phyloP scores from a whole-genome alignment of 371 early-diverging fungal species.

The Nematocida displodere region DNA sequence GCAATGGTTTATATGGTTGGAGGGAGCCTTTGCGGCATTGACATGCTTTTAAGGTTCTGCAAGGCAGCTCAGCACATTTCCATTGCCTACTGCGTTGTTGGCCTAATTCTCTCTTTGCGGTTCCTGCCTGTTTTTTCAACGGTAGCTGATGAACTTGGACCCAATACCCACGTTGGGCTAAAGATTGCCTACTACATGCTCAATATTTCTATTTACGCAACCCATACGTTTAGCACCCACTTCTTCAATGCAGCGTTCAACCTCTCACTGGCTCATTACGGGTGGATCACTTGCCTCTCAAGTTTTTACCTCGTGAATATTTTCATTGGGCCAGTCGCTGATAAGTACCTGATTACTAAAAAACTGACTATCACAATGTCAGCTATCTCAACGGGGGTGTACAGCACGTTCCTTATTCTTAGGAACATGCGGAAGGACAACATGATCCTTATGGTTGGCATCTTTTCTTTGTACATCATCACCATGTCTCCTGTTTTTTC shows the following conservation, averaged over 20 bases:
- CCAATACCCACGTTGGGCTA: slow-evolving; percentile 29
- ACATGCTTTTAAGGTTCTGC: neutral
- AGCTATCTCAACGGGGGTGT: slow-evolving; percentile 10
- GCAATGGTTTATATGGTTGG: neutral
- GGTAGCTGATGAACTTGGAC: slow-evolving; percentile 38
- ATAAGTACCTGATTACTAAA: slow-evolving; percentile 23
- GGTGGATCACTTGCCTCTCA: slow-evolving; percentile 27
- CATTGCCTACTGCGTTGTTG: slow-evolving; percentile 1
- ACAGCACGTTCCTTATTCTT: slow-evolving; percentile 13
- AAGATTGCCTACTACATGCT: slow-evolving; percentile 32
- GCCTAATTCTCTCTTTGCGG: slow-evolving; percentile 16
- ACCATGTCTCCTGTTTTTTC: slow-evolving; percentile 41
- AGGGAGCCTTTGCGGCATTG: neutral
- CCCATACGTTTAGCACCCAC: slow-evolving; percentile 29
- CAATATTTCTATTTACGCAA: slow-evolving; percentile 42
- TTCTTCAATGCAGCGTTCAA: slow-evolving; percentile 27
- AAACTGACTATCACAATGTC: slow-evolving; percentile 10
- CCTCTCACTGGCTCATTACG: slow-evolving; percentile 18
- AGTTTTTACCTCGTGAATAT: slow-evolving; percentile 30
- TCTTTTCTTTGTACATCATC: slow-evolving; percentile 21
- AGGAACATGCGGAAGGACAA: neutral
- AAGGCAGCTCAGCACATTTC: slow-evolving; percentile 17
- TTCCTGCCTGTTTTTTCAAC: slow-evolving; percentile 15
- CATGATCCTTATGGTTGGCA: neutral
- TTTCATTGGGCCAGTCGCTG: slow-evolving; percentile 13